phyloP scores from a whole-genome alignment of 148 eudicot genomes.

The Rhododendron williamsianum region DNA sequence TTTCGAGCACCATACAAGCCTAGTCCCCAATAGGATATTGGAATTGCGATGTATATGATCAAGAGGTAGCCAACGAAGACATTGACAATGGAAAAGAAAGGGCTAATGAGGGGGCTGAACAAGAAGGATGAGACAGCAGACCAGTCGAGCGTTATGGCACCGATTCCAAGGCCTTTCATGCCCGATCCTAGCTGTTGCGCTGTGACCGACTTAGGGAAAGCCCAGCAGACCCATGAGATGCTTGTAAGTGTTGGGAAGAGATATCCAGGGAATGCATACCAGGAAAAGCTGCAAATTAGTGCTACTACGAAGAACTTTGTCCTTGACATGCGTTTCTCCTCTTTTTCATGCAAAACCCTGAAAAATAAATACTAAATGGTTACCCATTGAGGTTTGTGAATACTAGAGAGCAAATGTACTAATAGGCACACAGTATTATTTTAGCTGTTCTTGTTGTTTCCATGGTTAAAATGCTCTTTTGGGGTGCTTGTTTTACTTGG shows the following conservation, averaged over 20 bases:
- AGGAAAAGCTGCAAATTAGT: slow-evolving; percentile 62
- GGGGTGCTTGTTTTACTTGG: not conserved
- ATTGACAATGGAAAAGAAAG: slow-evolving; percentile 79
- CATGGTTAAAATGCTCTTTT: not conserved
- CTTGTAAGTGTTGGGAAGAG: slow-evolving; percentile 71
- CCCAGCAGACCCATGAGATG: slow-evolving; percentile 90
- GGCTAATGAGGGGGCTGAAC: slow-evolving; percentile 71
- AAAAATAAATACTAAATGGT: not conserved
- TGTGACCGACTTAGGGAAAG: slow-evolving; percentile 70
- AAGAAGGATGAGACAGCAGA: slow-evolving; percentile 74
- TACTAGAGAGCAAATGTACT: not conserved
- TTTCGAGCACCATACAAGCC: slow-evolving; percentile 55
- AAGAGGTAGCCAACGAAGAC: slow-evolving; percentile 54
- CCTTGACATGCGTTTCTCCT: slow-evolving; percentile 57
- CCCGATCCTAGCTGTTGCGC: slow-evolving; percentile 94
- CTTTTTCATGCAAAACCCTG: slow-evolving; percentile 92
- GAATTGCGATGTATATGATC: slow-evolving; percentile 66
- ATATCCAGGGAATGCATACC: slow-evolving; percentile 80
- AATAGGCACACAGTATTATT: not conserved
- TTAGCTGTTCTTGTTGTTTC: not conserved
- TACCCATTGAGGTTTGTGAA: not conserved
- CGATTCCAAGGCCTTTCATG: slow-evolving; percentile 75
- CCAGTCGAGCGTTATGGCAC: slow-evolving; percentile 85
- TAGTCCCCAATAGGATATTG: slow-evolving; percentile 79
- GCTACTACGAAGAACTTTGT: slow-evolving; percentile 80